Conservation (phyloP, 495 filamentous ascomycete genomes). For the Sabuloglossum arenarium region DNA sequence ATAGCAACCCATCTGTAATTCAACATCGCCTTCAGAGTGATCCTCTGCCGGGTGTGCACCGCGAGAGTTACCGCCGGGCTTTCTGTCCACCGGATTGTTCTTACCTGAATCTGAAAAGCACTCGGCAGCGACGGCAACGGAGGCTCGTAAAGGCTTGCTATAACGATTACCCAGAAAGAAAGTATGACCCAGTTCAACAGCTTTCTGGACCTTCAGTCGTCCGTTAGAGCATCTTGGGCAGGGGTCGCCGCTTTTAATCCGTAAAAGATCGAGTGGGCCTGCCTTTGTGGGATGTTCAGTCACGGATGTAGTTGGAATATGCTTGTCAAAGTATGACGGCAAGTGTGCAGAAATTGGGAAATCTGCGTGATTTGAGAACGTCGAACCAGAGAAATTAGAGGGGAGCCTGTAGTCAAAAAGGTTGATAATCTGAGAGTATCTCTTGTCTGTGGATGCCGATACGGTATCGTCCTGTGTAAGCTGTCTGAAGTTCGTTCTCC, state of each 20-base stretch:
- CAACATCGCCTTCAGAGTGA: slow-evolving; percentile 11
- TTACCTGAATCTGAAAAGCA: not conserved
- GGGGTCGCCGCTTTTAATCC: slow-evolving; percentile 41
- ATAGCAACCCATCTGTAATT: slow-evolving; percentile 87
- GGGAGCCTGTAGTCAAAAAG: slow-evolving; percentile 29
- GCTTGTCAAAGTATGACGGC: slow-evolving; percentile 12
- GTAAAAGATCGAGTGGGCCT: slow-evolving; percentile 32
- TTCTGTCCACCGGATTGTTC: slow-evolving; percentile 10
- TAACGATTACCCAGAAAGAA: slow-evolving; percentile 88
- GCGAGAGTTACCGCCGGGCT: slow-evolving; percentile 8
- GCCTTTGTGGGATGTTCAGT: slow-evolving; percentile 4
- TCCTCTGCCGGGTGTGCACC: not conserved
- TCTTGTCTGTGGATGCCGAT: not conserved
- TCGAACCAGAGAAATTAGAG: slow-evolving; percentile 4
- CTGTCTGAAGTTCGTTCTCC: slow-evolving; percentile 25
- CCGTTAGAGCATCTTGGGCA: slow-evolving; percentile 52
- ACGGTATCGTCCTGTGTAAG: slow-evolving; percentile 2
- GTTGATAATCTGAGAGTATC: slow-evolving; percentile 22
- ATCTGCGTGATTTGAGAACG: slow-evolving; percentile 13
- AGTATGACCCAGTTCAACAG: slow-evolving; percentile 84
- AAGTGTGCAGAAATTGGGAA: slow-evolving; percentile 7
- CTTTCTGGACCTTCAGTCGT: slow-evolving; percentile 39
- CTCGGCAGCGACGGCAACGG: slow-evolving; percentile 20
- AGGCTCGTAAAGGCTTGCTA: slow-evolving; percentile 47
- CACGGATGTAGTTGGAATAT: slow-evolving; percentile 14